phyloP scores from a whole-genome alignment of 176 grass and related monocot species.

The Cenchrus purpureus region DNA sequence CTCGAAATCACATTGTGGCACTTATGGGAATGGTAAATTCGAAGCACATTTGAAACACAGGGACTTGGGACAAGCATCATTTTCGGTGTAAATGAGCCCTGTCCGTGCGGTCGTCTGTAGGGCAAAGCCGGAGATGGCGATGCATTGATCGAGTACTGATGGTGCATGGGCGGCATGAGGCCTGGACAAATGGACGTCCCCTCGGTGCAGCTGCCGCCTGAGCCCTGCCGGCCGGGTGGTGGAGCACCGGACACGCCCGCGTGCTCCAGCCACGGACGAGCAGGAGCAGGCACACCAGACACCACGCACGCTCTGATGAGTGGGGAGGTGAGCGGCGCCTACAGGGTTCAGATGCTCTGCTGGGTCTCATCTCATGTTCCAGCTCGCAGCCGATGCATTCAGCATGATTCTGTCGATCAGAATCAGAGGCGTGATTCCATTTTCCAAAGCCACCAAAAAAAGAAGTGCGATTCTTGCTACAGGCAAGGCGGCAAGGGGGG shows the following conservation, averaged over 20 bases:
- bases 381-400: not conserved
- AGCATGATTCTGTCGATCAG: not conserved
- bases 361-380: not conserved
- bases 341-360: not conserved
- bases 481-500: not conserved
- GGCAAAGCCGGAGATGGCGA: not conserved
- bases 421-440: not conserved
- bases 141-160: conserved; percentile 16
- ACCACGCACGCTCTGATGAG: not conserved
- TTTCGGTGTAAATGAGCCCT: not conserved
- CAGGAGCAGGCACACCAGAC: not conserved
- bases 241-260: conserved; percentile 18
- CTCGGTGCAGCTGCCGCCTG: not conserved
- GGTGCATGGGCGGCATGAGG: not conserved
- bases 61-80: not conserved
- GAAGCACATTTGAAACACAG: not conserved
- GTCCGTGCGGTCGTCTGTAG: not conserved
- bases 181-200: conserved; percentile 27
- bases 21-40: not conserved
- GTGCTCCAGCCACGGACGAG: conserved; percentile 31
- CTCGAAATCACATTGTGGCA: not conserved
- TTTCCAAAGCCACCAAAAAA: not conserved
- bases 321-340: no score
- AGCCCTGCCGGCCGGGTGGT: not conserved
- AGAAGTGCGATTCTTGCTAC: conserved; percentile 1